Evolutionary conservation across 495 filamentous ascomycete genomes (phyloP), one percentile per base, ranked within the genome.

Genomic region (Neurospora sp.): DNA sequence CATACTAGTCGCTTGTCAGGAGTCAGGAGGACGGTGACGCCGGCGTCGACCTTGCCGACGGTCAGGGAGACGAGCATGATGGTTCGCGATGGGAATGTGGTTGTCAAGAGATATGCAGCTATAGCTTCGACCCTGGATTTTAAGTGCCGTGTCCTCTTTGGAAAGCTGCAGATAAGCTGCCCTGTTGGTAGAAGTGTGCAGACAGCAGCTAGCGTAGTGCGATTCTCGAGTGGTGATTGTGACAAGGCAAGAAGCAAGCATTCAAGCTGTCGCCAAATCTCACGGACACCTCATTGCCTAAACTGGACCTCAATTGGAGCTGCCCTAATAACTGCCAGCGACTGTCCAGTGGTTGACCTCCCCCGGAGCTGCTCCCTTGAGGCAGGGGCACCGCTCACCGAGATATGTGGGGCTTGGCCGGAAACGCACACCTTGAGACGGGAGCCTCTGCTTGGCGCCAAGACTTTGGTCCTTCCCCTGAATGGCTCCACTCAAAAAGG

Each of bases 41-140:
- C 96, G 76, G 96, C 96, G 81, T 99, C 96, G 82, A 99, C 96
- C 86, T 99, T 99, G 84, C 96, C 96, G 80, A 99, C 96, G 59
- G 96, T 99, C 80, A 99, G 89, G 65, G 96, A 98, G 85, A 99
- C 91, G 76, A 99, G 85, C 96, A 98, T 99, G 53, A 65, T 65
- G 53, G 44, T 31, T 65, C 14, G 53, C 53, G 53, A 65, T 65
- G 22, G 14, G 27, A 1, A 65, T 65, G 22, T 61, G 20, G 12
- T 3, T 27, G n/a, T 6, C 5, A 14, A 18, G 27, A 27, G 22
- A 37, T 65, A 35, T 31, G 53, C 8, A 61, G 27, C 27, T 65
- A 65, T 35, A 35, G 53, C 53, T 61, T 61, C 53, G 53, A 61
- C 53, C 53, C 12, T 61, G 53, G 27, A 61, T 35, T 35, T 8